Base-by-base conservation (phyloP, 352 stramenopile species). In the Globisporangium okanoganense region DNA sequence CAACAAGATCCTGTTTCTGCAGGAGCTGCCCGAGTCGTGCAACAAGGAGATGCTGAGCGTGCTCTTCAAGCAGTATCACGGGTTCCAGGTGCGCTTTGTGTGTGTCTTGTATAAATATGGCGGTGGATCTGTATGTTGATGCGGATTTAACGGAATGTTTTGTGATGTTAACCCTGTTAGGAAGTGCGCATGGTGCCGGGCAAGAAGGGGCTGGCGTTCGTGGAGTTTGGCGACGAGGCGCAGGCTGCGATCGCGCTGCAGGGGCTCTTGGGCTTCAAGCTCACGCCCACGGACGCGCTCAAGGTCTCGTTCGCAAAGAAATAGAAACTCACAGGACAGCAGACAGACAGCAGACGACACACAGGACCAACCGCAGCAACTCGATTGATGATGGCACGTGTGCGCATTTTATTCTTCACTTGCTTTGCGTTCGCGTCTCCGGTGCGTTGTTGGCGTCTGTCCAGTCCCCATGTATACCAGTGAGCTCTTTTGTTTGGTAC, bases 31-130 rank as follows among this genome's bases (percentile, higher is more conserved):
- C 24, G 73, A 90, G 27, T 97, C 97, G 56, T 98, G 94, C 72
- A 99, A 96, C 76, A 74, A 98, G 76, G 88, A 98, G 67, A 98
- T 98, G 91, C 79, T 99, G 45, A 82, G 72, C 50, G 95, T 98
- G 70, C 79, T 99, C 41, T 99, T 99, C 79, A 95, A 97, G 73
- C 94, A 98, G 79, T 98, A 98, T 76, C 75, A 93, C 45, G 97
- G 97, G 22, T 99, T 98, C 66, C 93, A 97, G 78, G 83, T 93
- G 51, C 68, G 73, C 64, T 22, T 27, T 29, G 3, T 51, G 24
- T 20, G 54, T 22, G 7, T 61, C 3, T 12, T 56, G 14, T 24
- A 24, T 53, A 13, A n/a, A 48, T 20, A 3, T 29, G 22, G 52
- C 18, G 1, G 12, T 45, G 22, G 18, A 31, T 35, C 24, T 61